Evolutionary conservation across 2,329 filamentous ascomycete genomes (phyloP), one percentile per base, ranked within the genome.

Genomic region (Penicillium sp.): DNA sequence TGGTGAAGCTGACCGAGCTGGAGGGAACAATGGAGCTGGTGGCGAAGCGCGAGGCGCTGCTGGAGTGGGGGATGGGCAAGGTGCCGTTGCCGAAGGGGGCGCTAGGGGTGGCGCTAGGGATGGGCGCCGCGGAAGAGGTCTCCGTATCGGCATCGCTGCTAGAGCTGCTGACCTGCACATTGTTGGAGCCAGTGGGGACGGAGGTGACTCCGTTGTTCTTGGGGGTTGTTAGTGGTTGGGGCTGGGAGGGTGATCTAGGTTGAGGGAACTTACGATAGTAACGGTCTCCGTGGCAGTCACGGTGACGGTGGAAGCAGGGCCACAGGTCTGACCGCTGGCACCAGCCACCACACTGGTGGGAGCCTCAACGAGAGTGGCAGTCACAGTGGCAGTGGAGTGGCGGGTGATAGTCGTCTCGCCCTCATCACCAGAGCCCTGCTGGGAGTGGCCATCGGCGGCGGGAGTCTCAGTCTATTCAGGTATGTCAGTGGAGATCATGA

Each of bases 201-300:
- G 47, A 36, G 26, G 50, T 48, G 28, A 52, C 45, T 5, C 42
- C 26, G 15, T 46, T 42, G 42, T 36, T 46, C 58, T 61, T 61
- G 33, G 15, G 10, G 13, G 13, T 39, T 39, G 34, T 47, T 29
- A 49, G 41, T 33, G 24, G 12, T 48, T n/a, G 49, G 15, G 28
- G 18, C 28, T 36, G 47, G 6, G 33, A 2, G 24, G 6, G 45
- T 4, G 15, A n/a, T 31, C 16, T 2, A n/a, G 36, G 16, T n/a
- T 34, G 9, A 23, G 13, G 4, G 46, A 15, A 65, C 67, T 44
- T 68, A 71, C 68, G 57, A 67, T 66, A 55, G 68, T 71, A 53
- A 72, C 68, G 33, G 69, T 71, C 45, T 68, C 61, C 13, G 64
- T 67, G 31, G 64, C 64, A 26, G 69, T 72, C 33, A 70, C 65